A percentile compares a stretch with the other conserved stretches of the same genome.
Conservation (phyloP, 768 basidiomycete genomes). For the Pulveroboletus sp. region DNA sequence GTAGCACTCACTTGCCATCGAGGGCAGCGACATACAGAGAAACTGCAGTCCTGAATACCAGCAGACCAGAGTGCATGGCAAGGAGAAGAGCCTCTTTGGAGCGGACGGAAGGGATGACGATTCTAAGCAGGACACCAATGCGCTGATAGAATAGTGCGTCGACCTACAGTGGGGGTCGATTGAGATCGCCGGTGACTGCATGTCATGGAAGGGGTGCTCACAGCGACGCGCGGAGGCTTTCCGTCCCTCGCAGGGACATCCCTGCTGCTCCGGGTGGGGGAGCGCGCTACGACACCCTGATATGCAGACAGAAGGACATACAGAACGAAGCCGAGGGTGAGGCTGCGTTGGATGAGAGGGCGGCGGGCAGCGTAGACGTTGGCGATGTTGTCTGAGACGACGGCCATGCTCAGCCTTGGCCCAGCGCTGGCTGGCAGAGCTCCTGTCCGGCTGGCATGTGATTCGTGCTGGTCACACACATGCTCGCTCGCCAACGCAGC, state of each 20-base stretch:
- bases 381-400: slow-evolving; percentile 36
- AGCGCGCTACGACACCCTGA: slow-evolving; percentile 46
- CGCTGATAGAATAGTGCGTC: slow-evolving; percentile 88
- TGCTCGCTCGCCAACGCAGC: no score
- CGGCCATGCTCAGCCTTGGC: slow-evolving; percentile 19
- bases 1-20: slow-evolving; percentile 71
- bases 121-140: slow-evolving; percentile 69
- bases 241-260: slow-evolving; percentile 27
- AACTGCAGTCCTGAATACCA: slow-evolving; percentile 86
- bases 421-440: neutral
- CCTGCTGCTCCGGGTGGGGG: slow-evolving; percentile 22
- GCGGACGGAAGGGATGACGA: slow-evolving; percentile 80
- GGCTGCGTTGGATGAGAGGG: slow-evolving; percentile 63
- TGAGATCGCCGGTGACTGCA: neutral
- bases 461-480: neutral
- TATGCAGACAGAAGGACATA: slow-evolving; percentile 68
- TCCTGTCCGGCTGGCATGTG: slow-evolving; percentile 3
- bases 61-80: slow-evolving; percentile 80
- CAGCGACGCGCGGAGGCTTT: slow-evolving; percentile 62
- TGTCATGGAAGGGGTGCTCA: slow-evolving; percentile 31
- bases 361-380: slow-evolving; percentile 58
- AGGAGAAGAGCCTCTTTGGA: slow-evolving; percentile 88
- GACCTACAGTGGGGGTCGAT: slow-evolving; percentile 46
- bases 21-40: slow-evolving; percentile 92
- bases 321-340: slow-evolving; percentile 65